phyloP scores from a whole-genome alignment of 2,329 filamentous ascomycete species.

The Pseudogymnoascus sp. region DNA sequence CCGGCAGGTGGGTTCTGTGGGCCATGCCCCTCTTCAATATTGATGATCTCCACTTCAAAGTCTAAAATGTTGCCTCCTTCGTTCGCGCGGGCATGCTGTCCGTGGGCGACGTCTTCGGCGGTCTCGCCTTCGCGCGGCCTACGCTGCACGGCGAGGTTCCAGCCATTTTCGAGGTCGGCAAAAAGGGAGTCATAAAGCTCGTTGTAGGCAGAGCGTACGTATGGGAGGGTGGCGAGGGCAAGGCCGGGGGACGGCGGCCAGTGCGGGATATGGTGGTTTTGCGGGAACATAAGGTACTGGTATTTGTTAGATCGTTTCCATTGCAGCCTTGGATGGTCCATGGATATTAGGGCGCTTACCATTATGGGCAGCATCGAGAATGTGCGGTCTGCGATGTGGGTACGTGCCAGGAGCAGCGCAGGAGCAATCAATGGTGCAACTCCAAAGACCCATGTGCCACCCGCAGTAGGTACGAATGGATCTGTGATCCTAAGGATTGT shows the following conservation, averaged over 20 bases:
- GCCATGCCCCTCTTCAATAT: conserved; percentile 3
- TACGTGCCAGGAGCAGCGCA: conserved; percentile 59
- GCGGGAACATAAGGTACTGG: conserved; percentile 22
- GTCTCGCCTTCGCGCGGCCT: conserved; percentile 28
- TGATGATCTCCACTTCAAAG: conserved; percentile 36
- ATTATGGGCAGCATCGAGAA: conserved; percentile 30
- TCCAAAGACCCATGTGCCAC: conserved; percentile 28
- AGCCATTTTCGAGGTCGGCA: conserved; percentile 23
- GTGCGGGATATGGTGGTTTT: conserved; percentile 13
- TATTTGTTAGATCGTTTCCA: neutral
- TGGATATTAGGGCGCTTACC: conserved; percentile 47
- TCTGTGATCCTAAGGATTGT: conserved; percentile 17
- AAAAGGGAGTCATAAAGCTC: conserved; percentile 42
- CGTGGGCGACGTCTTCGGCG: conserved; percentile 23
- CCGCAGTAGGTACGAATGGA: conserved; percentile 22
- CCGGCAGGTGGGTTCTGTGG: neutral
- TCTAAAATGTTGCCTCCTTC: conserved; percentile 17
- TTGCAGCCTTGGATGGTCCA: conserved; percentile 24
- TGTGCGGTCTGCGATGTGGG: conserved; percentile 48
- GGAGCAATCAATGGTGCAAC: conserved; percentile 62
- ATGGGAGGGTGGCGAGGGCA: conserved; percentile 59
- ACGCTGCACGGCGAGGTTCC: conserved; percentile 27
- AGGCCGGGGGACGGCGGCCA: conserved; percentile 55
- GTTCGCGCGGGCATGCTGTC: conserved; percentile 18
- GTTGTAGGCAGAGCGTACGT: conserved; percentile 57